Evolutionary conservation across 352 stramenopile species (phyloP).

Genomic region (Phytopythium oedochilum): DNA sequence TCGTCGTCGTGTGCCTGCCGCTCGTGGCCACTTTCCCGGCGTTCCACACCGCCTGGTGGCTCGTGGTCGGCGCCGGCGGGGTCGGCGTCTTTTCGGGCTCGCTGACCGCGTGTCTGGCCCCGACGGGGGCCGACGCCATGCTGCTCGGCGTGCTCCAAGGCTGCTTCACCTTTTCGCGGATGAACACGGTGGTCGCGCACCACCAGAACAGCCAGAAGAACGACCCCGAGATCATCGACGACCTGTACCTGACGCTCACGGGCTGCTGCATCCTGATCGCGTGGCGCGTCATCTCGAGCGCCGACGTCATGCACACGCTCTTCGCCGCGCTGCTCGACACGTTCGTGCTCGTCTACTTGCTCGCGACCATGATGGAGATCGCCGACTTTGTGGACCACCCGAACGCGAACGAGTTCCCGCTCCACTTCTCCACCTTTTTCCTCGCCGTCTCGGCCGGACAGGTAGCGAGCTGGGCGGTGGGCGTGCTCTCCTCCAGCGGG

Average conservation of each 20-base stretch:
- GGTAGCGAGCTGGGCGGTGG: conserved; percentile 24
- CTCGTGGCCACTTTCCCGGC: neutral
- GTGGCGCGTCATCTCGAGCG: conserved; percentile 49
- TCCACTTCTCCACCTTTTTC: conserved; percentile 47
- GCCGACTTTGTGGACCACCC: conserved; percentile 51
- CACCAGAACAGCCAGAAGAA: conserved; percentile 24
- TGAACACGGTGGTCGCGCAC: conserved; percentile 59
- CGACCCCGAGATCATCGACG: conserved; percentile 46
- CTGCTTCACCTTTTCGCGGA: conserved; percentile 45
- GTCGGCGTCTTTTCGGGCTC: conserved; percentile 21
- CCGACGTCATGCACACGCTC: conserved; percentile 47
- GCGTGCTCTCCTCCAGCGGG: conserved; percentile 4
- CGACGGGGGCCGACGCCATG: conserved; percentile 28
- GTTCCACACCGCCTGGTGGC: neutral
- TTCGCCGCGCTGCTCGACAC: conserved; percentile 53
- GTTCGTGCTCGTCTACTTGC: conserved; percentile 43
- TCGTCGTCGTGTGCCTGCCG: neutral
- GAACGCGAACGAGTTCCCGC: conserved; percentile 18
- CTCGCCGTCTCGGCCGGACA: conserved; percentile 31
- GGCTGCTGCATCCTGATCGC: conserved; percentile 44
- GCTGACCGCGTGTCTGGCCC: conserved; percentile 39
- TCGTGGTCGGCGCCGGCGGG: conserved; percentile 21
- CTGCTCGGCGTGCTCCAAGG: conserved; percentile 47
- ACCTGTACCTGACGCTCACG: conserved; percentile 52
- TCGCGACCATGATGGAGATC: conserved; percentile 62